Conservation (phyloP, 768 basidiomycete species). For the Clitopilus passeckerianus region DNA sequence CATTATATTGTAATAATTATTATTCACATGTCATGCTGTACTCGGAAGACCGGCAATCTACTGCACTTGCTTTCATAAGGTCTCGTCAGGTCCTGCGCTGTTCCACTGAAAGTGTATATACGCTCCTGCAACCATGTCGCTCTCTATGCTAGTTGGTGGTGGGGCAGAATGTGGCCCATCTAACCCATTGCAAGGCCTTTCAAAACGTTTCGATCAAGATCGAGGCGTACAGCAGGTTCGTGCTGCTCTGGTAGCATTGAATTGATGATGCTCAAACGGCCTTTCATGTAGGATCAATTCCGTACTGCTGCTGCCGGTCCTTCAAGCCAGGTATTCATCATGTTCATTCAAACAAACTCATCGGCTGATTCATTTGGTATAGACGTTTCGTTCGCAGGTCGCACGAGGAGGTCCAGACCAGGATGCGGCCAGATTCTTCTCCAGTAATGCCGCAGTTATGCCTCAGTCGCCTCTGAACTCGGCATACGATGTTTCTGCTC, state of each 20-base stretch:
- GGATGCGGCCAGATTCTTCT: conserved; percentile 73
- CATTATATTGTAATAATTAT: neutral
- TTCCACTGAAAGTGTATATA: neutral
- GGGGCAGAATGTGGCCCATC: conserved; percentile 83
- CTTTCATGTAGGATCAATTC: conserved; percentile 58
- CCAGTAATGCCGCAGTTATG: conserved; percentile 23
- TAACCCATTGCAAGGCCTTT: conserved; percentile 75
- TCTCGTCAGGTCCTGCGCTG: neutral
- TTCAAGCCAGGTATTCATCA: conserved; percentile 48
- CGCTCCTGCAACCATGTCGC: conserved; percentile 47
- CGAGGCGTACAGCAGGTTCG: conserved; percentile 73
- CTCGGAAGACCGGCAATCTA: neutral
- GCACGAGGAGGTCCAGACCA: conserved; percentile 41
- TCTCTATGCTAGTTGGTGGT: conserved; percentile 66
- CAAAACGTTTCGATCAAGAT: conserved; percentile 77
- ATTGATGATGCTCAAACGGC: conserved; percentile 5
- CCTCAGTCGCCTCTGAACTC: conserved; percentile 30
- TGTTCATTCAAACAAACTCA: neutral
- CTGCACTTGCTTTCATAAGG: neutral
- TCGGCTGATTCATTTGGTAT: conserved; percentile 2
- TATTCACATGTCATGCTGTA: conserved; percentile 1
- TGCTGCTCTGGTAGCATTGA: conserved; percentile 8
- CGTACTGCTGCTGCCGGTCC: conserved; percentile 54
- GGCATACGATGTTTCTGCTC: conserved; percentile 56
- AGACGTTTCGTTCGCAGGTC: conserved; percentile 60